Percentiles rank a stretch among this genome's conserved stretches.
Conservation (phyloP, 495 filamentous ascomycete genomes). For the Aspergillus conjunctus region DNA sequence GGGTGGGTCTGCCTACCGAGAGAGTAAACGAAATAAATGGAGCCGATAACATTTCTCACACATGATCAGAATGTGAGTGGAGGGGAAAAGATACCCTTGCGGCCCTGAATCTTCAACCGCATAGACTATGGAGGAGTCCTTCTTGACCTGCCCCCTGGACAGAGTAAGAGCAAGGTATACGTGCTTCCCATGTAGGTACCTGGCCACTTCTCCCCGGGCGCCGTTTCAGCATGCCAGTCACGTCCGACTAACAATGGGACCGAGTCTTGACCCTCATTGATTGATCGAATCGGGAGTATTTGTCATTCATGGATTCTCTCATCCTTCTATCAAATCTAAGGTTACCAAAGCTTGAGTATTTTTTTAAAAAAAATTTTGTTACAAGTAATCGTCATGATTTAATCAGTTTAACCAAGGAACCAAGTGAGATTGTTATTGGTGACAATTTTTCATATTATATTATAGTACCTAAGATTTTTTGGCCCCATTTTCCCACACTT, state of each 20-base stretch:
- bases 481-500: background rate
- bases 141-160: background rate
- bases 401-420: background rate
- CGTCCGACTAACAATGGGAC: background rate
- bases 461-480: background rate
- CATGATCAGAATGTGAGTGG: background rate
- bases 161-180: background rate
- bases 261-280: background rate
- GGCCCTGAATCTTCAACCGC: background rate
- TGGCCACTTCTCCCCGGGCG: background rate
- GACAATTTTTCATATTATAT: background rate
- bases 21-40: background rate
- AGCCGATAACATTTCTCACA: slow-evolving; percentile 5
- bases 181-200: slow-evolving; percentile 1
- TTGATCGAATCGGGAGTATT: background rate
- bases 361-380: too few relatives aligned
- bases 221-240: slow-evolving; percentile 6
- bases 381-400: background rate
- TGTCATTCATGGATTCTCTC: background rate
- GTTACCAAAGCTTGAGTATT: background rate
- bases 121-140: background rate
- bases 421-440: background rate
- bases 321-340: background rate
- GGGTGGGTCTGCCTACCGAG: background rate
- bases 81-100: slow-evolving; percentile 10